A percentile compares a stretch with the other conserved stretches of the same genome.
These are phyloP conservation scores for Ascodesmis nigricans DNA, from an alignment of 495 filamentous ascomycete genomes.

Conservation along the genomic window DNA sequence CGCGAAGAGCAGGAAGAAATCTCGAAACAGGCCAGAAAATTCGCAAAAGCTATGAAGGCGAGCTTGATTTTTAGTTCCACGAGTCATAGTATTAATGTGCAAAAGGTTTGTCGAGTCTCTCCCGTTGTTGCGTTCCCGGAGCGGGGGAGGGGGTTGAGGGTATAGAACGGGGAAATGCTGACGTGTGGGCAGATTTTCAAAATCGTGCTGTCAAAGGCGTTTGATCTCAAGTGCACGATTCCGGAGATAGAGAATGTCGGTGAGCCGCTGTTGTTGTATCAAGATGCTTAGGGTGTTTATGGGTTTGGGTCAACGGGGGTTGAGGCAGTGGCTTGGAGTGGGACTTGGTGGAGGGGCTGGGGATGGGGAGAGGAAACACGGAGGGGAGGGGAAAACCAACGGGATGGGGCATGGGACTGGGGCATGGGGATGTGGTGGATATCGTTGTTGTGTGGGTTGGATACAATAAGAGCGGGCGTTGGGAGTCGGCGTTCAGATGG, in stretches of 20 bases:
- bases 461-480: too few species aligned
- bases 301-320: too few species aligned
- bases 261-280: constrained; percentile 88
- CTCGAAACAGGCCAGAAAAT: constrained; percentile 81
- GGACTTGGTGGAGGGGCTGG: too few species aligned
- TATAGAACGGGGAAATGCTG: background rate
- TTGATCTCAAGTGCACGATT: constrained; percentile 96
- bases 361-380: too few species aligned
- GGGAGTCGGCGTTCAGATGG: too few species aligned
- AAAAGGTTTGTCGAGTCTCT: constrained; percentile 45
- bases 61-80: constrained; percentile 95
- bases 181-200: constrained; percentile 69
- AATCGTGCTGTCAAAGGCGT: constrained; percentile 94
- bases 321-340: too few species aligned
- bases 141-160: too few species aligned
- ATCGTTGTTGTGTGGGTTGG: too few species aligned
- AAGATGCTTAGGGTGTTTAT: constrained; percentile 42
- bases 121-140: too few species aligned
- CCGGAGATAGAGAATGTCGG: constrained; percentile 95
- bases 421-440: too few species aligned
- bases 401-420: too few species aligned
- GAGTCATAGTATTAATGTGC: constrained; percentile 96
- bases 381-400: too few species aligned
- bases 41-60: constrained; percentile 95
- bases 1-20: constrained; percentile 96